Evolutionary conservation across 2,329 filamentous ascomycete species (phyloP).

Genomic region (Epichloe bromicola): DNA sequence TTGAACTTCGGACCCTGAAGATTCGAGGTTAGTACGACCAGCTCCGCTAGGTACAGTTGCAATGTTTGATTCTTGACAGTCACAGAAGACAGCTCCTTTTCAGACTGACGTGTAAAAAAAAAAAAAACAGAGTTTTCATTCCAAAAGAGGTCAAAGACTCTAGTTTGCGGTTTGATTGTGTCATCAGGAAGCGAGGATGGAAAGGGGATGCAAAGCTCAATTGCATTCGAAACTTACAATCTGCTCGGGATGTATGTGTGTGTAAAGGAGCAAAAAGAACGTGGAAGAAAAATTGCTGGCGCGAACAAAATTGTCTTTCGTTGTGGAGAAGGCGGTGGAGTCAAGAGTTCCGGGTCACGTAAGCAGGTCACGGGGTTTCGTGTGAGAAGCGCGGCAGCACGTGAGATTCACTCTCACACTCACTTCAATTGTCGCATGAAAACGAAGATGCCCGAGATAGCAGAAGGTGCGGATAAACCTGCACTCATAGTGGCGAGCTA

Average conservation of each 20-base stretch:
- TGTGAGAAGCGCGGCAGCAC: constrained; percentile 13
- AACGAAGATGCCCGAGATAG: constrained; percentile 46
- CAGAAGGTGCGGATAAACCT: constrained; percentile 33
- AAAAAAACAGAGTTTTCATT: constrained; percentile 70
- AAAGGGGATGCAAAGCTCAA: neutral
- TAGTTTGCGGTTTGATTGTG: constrained; percentile 80
- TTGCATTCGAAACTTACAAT: constrained; percentile 8
- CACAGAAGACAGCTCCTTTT: constrained; percentile 28
- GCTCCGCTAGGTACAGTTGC: neutral
- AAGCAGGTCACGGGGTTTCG: constrained; percentile 20
- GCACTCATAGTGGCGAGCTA: neutral
- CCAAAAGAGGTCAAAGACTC: constrained; percentile 81
- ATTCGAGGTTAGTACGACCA: constrained; percentile 13
- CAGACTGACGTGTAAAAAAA: constrained; percentile 95
- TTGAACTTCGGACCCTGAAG: constrained; percentile 4
- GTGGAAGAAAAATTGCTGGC: constrained; percentile 14
- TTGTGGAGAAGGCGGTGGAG: constrained; percentile 10
- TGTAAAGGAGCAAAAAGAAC: constrained; percentile 5
- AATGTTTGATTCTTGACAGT: constrained; percentile 3
- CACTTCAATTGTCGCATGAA: neutral
- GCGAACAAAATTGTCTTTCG: constrained; percentile 14
- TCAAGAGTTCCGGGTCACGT: constrained; percentile 7
- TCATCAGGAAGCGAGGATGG: constrained; percentile 51
- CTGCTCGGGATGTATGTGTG: constrained; percentile 1
- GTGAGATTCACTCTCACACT: neutral